Conservation (phyloP, 2,329 filamentous ascomycete genomes). For the Calonectria montana region DNA sequence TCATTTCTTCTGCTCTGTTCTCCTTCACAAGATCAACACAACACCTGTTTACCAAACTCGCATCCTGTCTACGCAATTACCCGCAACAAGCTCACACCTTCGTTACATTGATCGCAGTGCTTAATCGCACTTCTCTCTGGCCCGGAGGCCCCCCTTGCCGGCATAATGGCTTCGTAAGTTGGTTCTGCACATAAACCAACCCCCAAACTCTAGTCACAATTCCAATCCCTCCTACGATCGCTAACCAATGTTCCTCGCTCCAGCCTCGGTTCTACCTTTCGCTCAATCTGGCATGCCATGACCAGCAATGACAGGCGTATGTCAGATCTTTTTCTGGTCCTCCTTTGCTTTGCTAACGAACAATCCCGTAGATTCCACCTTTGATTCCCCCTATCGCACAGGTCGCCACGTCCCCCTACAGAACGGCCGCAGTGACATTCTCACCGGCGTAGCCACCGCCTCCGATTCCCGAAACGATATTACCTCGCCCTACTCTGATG, state of each 20-base stretch:
- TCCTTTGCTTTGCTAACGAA: slow-evolving; percentile 30
- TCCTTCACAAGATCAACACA: slow-evolving; percentile 11
- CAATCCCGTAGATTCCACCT: slow-evolving; percentile 78
- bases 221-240: not conserved
- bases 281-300: slow-evolving; percentile 95
- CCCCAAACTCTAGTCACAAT: not conserved
- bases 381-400: slow-evolving; percentile 92
- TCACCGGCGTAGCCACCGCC: slow-evolving; percentile 90
- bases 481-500: slow-evolving; percentile 81
- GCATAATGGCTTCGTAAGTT: slow-evolving; percentile 47
- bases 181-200: not conserved
- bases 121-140: slow-evolving; percentile 18
- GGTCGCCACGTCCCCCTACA: slow-evolving; percentile 90
- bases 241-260: slow-evolving; percentile 26
- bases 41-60: slow-evolving; percentile 21
- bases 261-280: slow-evolving; percentile 79
- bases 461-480: slow-evolving; percentile 90
- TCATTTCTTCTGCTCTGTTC: not conserved
- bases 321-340: slow-evolving; percentile 39
- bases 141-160: slow-evolving; percentile 33
- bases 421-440: slow-evolving; percentile 81
- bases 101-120: slow-evolving; percentile 13
- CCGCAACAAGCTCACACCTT: slow-evolving; percentile 22
- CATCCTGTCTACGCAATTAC: slow-evolving; percentile 23
- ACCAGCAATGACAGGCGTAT: slow-evolving; percentile 77